phyloP scores from a whole-genome alignment of 176 grass and related monocot species.

The Carex myosuroides region DNA sequence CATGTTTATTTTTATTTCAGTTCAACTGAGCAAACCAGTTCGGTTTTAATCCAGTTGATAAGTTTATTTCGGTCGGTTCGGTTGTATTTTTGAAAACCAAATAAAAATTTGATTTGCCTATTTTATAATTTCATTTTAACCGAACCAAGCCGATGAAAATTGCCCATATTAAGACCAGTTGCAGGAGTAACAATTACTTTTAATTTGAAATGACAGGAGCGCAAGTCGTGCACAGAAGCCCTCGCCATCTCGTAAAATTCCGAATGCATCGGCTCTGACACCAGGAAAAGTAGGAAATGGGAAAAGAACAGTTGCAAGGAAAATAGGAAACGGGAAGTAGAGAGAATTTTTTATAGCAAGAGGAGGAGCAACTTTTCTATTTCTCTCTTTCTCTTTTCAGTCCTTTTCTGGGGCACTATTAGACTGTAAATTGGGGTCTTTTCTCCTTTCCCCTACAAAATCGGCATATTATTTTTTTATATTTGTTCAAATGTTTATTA shows the following conservation, averaged over 20 bases:
- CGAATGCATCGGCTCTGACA: slow-evolving; percentile 23
- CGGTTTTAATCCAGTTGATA: too few relatives aligned
- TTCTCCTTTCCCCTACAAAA: background rate
- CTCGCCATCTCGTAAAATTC: slow-evolving; percentile 37
- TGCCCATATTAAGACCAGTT: slow-evolving; percentile 9
- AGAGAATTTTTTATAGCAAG: background rate
- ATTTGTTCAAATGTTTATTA: slow-evolving; percentile 17
- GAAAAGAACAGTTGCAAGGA: background rate
- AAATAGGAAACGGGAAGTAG: slow-evolving; percentile 10
- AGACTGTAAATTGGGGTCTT: background rate
- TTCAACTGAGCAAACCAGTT: too few relatives aligned
- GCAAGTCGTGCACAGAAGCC: slow-evolving; percentile 39
- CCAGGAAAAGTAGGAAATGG: slow-evolving; percentile 21
- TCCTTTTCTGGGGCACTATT: background rate
- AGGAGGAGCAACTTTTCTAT: background rate
- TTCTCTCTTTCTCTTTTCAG: background rate
- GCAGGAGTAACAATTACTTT: slow-evolving; percentile 6
- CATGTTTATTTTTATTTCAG: too few relatives aligned
- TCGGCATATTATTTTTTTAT: background rate
- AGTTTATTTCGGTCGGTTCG: too few relatives aligned
- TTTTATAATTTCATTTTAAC: too few relatives aligned
- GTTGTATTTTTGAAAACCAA: too few relatives aligned
- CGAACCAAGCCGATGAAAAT: too few relatives aligned
- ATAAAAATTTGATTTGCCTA: too few relatives aligned
- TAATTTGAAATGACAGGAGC: slow-evolving; percentile 40